phyloP scores from a whole-genome alignment of 345 rosid species.

The Acer negundo region DNA sequence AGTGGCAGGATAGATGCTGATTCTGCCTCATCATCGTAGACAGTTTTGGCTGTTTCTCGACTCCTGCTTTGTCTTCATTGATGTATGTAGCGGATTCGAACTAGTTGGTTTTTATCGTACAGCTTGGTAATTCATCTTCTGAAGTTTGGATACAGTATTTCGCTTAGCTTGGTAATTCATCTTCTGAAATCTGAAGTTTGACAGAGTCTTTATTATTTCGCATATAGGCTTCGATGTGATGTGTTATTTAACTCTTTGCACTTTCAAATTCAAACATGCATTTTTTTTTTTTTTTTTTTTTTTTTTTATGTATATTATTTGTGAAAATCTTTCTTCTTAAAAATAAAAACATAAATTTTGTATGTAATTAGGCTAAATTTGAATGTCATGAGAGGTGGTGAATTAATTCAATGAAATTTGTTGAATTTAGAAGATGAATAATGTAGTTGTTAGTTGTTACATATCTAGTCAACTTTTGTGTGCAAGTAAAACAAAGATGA shows the following conservation, averaged over 20 bases:
- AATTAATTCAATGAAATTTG: too few relatives aligned
- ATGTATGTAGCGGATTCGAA: not conserved
- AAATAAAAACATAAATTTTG: too few relatives aligned
- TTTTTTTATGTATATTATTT: not conserved
- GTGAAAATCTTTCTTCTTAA: too few relatives aligned
- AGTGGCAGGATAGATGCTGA: conserved; percentile 3
- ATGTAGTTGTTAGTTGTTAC: too few relatives aligned
- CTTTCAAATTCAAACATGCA: not conserved
- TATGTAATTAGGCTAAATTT: too few relatives aligned
- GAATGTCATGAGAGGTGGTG: too few relatives aligned
- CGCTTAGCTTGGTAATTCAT: too few relatives aligned
- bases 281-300: not conserved
- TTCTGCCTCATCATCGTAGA: conserved; percentile 37
- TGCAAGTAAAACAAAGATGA: not conserved
- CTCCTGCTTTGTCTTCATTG: not conserved
- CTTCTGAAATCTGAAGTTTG: too few relatives aligned
- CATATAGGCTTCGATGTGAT: not conserved
- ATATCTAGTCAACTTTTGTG: not conserved
- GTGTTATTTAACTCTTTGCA: not conserved
- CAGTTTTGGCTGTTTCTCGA: not conserved
- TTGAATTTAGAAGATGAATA: too few relatives aligned
- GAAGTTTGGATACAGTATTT: not conserved
- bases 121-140: not conserved
- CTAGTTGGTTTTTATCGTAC: conserved; percentile 10
- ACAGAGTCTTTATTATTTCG: not conserved